Base-by-base conservation (phyloP, 345 rosid species). In the Melaleuca quinquenervia region DNA sequence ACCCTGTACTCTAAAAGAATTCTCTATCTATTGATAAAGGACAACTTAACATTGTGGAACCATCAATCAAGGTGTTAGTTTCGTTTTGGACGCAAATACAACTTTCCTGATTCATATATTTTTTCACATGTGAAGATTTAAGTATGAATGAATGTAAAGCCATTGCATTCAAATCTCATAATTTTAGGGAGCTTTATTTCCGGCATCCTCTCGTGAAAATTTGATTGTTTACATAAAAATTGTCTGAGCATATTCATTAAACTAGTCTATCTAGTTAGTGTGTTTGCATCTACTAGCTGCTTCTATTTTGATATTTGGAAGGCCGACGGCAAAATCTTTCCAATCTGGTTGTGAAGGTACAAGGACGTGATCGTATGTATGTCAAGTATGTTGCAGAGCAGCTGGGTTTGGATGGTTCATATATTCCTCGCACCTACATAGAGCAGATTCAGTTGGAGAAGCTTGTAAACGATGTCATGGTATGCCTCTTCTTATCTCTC, bases 401-500 rank as follows among this genome's bases (percentile, higher is more conserved):
- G 89, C 94, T 97, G 78, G 96, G 95, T 62, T 89, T 97, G 93
- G 99, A 97, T 60, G 96, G 98, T 84, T 93, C 98, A 76, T 97
- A 93, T 90, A 91, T 94, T 87, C 94, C 99, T 85, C 98, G 95
- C 58, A 97, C 99, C 82, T 97, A 97, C 88, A 97, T 97, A 86
- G 99, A 96, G 88, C 99, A 97, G 90, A 97, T 97, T 86, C 99
- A 97, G 91, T 93, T 97, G 85, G 99, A 97, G 92, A 95, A 95
- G 93, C 99, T 97, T 88, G 95, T 96, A 86, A 95, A 94, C 89
- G 99, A 97, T 89, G 96, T 97, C 84, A 92, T 97, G 99, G 99
- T 97, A 96, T 84, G 92, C 84, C 80, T 82, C n/a, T 82, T 48
- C 16, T 32, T 50, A 18, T 53, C 26, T 86, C 52, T 70, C n/a